Percentiles rank a stretch among this genome's conserved stretches.
These are phyloP conservation scores for Aspergillus bertholletiae DNA, from an alignment of 495 filamentous ascomycete species.

Conservation along the genomic window DNA sequence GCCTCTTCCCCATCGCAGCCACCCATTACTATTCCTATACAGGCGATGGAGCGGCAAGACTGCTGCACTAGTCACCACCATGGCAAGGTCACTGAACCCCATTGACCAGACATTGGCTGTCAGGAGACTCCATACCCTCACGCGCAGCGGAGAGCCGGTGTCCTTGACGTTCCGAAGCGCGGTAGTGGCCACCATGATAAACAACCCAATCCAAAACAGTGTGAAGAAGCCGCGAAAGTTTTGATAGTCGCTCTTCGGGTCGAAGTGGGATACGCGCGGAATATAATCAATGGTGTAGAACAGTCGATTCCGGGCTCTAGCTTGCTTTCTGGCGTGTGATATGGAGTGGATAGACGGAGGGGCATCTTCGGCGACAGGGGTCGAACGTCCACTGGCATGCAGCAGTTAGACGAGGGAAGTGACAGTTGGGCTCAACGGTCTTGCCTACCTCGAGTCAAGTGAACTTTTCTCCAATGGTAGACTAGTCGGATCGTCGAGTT, in stretches of 20 bases:
- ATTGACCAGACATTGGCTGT: slow-evolving; percentile 84
- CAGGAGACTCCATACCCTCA: slow-evolving; percentile 83
- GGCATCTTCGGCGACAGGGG: slow-evolving; percentile 84
- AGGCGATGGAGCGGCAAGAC: slow-evolving; percentile 72
- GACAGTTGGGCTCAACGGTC: background rate
- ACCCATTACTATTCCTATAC: slow-evolving; percentile 51
- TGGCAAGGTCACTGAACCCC: slow-evolving; percentile 74
- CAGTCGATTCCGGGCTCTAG: slow-evolving; percentile 77
- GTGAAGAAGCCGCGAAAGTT: slow-evolving; percentile 98
- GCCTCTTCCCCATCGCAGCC: slow-evolving; percentile 67
- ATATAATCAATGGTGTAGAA: slow-evolving; percentile 96
- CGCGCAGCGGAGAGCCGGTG: slow-evolving; percentile 78
- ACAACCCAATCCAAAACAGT: slow-evolving; percentile 93
- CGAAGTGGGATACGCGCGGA: slow-evolving; percentile 93
- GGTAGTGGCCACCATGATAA: slow-evolving; percentile 94
- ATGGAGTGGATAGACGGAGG: slow-evolving; percentile 85
- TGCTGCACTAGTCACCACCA: slow-evolving; percentile 73
- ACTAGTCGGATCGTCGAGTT: slow-evolving; percentile 21
- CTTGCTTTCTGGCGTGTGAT: slow-evolving; percentile 78
- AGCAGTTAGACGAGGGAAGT: background rate
- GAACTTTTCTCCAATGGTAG: slow-evolving; percentile 22
- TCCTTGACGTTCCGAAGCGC: slow-evolving; percentile 91
- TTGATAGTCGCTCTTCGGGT: slow-evolving; percentile 84
- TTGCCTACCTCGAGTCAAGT: slow-evolving; percentile 28
- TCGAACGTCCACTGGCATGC: slow-evolving; percentile 71